Percentiles rank a stretch among this genome's conserved stretches.
Conservation (phyloP, 192 early-diverging fungal genomes). For the Coemansia javaensis region DNA sequence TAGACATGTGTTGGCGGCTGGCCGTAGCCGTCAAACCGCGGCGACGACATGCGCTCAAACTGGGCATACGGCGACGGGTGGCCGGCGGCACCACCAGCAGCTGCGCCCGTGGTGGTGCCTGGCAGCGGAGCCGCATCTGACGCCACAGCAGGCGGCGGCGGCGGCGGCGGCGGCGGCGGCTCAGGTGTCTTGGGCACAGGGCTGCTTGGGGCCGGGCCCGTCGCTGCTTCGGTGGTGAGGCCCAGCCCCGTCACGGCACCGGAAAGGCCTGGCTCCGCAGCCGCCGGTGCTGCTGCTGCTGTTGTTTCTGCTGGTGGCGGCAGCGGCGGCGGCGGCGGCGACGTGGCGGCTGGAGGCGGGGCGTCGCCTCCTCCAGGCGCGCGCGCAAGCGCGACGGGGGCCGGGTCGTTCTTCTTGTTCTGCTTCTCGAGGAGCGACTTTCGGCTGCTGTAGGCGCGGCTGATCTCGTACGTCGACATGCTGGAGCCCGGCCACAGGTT, state of each 20-base stretch:
- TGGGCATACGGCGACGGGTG: conserved; percentile 5
- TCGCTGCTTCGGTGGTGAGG: too few species aligned
- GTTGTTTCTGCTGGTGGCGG: too few species aligned
- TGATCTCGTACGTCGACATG: conserved; percentile 51
- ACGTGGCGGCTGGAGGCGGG: too few species aligned
- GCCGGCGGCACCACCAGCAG: neutral
- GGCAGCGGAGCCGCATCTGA: neutral
- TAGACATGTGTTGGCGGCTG: neutral
- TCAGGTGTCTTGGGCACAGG: neutral
- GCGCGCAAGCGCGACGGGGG: too few species aligned
- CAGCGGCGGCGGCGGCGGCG: too few species aligned
- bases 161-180: neutral
- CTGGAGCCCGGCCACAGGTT: conserved; percentile 44
- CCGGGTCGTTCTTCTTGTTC: conserved; percentile 19
- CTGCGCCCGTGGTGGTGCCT: too few species aligned
- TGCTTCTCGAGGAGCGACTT: conserved; percentile 48
- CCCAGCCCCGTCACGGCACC: too few species aligned
- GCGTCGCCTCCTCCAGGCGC: too few species aligned
- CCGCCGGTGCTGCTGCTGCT: too few species aligned
- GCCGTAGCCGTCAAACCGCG: conserved; percentile 1
- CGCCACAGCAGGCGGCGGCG: neutral
- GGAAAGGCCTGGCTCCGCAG: too few species aligned
- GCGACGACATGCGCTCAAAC: conserved; percentile 1
- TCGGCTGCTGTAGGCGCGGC: conserved; percentile 50
- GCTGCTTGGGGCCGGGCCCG: neutral